phyloP scores from a whole-genome alignment of 225 moss, liverwort and hornwort genomes.

The Neckera pumila region DNA sequence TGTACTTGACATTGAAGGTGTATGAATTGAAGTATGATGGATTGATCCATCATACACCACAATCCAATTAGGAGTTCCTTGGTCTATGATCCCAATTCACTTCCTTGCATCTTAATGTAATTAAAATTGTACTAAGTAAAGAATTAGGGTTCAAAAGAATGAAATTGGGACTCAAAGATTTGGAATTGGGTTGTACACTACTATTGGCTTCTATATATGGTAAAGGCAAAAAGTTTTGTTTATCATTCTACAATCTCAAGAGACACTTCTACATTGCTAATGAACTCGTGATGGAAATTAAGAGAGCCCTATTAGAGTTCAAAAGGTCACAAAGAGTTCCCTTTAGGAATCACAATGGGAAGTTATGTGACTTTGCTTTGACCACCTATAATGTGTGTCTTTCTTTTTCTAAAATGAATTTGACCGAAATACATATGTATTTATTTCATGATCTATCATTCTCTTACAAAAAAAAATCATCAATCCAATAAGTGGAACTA shows the following conservation, averaged over 20 bases:
- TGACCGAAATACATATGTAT: neutral
- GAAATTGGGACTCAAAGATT: neutral
- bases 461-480: neutral
- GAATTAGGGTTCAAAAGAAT: neutral
- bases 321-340: neutral
- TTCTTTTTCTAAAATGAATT: neutral
- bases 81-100: neutral
- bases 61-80: neutral
- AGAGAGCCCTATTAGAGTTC: neutral
- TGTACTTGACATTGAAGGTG: neutral
- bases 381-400: neutral
- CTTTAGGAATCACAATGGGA: neutral
- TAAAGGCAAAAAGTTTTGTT: too few species aligned
- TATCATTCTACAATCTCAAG: neutral
- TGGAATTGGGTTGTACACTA: accelerated
- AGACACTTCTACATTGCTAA: too few species aligned
- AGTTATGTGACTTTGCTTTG: neutral
- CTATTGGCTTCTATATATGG: neutral
- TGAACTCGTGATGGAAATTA: accelerated
- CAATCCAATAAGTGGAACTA: neutral
- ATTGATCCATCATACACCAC: accelerated
- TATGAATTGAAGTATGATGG: neutral
- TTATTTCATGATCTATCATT: neutral
- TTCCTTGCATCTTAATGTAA: neutral
- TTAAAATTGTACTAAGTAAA: neutral